Evolutionary conservation across 140 eudicot genomes (phyloP).

Genomic region (Oenanthe javanica): DNA sequence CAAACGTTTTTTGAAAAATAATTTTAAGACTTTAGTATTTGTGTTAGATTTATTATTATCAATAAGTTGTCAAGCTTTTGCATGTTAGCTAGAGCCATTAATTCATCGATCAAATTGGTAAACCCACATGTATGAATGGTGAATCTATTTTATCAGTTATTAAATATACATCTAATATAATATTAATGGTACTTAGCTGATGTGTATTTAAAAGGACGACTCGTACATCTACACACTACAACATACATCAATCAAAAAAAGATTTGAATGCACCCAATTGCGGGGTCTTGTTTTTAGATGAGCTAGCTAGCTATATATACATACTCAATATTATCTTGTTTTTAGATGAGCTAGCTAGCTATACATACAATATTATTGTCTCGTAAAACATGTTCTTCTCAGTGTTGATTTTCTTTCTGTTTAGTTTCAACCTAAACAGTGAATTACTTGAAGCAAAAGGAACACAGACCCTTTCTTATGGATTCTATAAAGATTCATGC

Average conservation of each 20-base stretch:
- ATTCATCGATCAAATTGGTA: too few species aligned
- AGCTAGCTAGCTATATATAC: too few species aligned
- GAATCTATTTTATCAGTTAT: background rate
- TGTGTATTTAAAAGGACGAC: background rate
- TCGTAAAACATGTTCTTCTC: background rate
- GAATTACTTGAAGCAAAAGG: conserved; percentile 3
- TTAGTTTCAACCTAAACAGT: background rate
- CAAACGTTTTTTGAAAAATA: too few species aligned
- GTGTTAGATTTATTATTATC: too few species aligned
- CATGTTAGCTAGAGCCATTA: too few species aligned
- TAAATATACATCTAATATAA: background rate
- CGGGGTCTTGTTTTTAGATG: background rate
- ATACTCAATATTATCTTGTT: too few species aligned
- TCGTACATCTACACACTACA: background rate
- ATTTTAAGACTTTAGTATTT: too few species aligned
- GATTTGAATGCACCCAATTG: background rate
- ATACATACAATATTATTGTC: too few species aligned
- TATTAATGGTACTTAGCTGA: background rate
- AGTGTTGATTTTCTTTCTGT: background rate
- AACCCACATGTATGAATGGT: too few species aligned
- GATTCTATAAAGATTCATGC: conserved; percentile 27
- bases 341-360: too few species aligned
- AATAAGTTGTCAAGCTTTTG: too few species aligned
- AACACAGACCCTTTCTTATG: conserved; percentile 17
- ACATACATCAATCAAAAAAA: background rate